Percentiles rank a stretch among this genome's conserved stretches.
Evolutionary conservation across 2,329 filamentous ascomycete genomes (phyloP).

Genomic region (Diaporthe sp.): DNA sequence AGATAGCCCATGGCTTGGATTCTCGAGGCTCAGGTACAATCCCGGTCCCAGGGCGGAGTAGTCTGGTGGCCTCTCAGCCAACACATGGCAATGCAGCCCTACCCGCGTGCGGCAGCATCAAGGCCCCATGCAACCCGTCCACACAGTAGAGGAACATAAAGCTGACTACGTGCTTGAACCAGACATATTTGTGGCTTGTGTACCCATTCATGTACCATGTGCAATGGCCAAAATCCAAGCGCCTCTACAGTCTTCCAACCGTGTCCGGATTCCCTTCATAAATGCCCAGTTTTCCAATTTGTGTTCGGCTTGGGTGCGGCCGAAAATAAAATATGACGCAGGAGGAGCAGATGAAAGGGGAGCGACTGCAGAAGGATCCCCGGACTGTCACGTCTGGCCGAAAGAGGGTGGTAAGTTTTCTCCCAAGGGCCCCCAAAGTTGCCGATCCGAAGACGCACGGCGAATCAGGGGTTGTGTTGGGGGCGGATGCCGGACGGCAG

Average conservation of each 20-base stretch:
- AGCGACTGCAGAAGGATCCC: background rate
- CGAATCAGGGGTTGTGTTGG: conserved; percentile 16
- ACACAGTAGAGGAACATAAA: background rate
- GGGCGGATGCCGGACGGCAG: conserved; percentile 25
- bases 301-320: background rate
- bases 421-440: conserved; percentile 21
- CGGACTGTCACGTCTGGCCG: background rate
- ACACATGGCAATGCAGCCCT: conserved; percentile 37
- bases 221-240: too few species aligned
- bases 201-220: background rate
- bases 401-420: background rate
- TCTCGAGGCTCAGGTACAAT: background rate
- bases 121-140: conserved; percentile 23
- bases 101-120: conserved; percentile 28
- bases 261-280: background rate
- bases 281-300: background rate
- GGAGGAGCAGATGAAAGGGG: background rate
- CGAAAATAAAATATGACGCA: background rate
- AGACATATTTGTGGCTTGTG: background rate
- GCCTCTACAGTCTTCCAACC: background rate
- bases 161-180: background rate
- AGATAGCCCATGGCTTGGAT: too few species aligned
- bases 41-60: background rate
- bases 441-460: conserved; percentile 1
- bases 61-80: background rate